Conservation (phyloP, 1,139 yeast genomes). For the Saccharomycopsis phalli region DNA sequence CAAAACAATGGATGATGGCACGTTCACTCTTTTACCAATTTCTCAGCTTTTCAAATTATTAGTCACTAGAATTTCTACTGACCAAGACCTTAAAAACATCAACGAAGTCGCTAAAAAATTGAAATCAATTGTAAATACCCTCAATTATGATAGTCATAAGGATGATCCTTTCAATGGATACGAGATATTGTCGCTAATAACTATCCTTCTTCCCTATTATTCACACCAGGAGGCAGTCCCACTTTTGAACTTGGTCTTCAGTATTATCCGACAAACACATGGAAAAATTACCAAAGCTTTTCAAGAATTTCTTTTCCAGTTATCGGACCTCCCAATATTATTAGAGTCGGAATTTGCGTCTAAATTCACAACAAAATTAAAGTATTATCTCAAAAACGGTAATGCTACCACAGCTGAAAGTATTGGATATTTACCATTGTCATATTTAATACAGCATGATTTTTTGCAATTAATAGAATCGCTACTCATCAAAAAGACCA, state of each 20-base stretch:
- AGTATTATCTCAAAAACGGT: constrained; percentile 28
- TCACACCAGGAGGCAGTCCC: background rate
- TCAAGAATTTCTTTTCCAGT: constrained; percentile 24
- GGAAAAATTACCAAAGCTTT: constrained; percentile 27
- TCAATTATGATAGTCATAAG: constrained; percentile 29
- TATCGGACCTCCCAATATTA: constrained; percentile 16
- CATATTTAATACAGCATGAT: no score
- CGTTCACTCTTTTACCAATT: background rate
- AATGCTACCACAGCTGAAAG: constrained; percentile 31
- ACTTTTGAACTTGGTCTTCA: constrained; percentile 22
- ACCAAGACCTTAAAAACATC: background rate
- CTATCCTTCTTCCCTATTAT: constrained; percentile 12
- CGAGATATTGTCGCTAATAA: constrained; percentile 24
- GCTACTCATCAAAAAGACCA: constrained; percentile 20
- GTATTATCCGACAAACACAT: constrained; percentile 24
- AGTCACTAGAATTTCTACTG: no score
- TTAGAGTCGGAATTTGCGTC: constrained; percentile 1
- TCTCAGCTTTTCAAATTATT: background rate
- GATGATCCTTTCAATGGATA: constrained; percentile 31
- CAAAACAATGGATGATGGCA: constrained; percentile 18
- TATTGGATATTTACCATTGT: constrained; percentile 26
- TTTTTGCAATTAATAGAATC: constrained; percentile 20
- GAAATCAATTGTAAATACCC: background rate
- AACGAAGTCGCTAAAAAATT: background rate
- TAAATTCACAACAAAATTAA: constrained; percentile 24